Conservation (phyloP, 140 eudicot species). For the Ambrosia hybrid region DNA sequence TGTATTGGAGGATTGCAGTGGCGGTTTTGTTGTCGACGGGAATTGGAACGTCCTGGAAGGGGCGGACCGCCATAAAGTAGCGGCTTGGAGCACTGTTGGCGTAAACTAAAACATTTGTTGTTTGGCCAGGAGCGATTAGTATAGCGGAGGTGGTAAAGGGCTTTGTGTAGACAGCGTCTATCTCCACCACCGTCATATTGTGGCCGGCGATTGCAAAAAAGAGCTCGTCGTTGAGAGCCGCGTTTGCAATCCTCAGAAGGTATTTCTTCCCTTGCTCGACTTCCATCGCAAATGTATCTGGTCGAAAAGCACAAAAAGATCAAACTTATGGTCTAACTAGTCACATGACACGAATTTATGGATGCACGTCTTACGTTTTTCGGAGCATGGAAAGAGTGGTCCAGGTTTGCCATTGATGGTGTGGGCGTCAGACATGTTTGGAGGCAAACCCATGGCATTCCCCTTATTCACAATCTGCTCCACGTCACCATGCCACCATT, state of each 20-base stretch:
- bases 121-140: conserved; percentile 70
- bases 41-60: conserved; percentile 58
- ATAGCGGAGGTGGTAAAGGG: conserved; percentile 52
- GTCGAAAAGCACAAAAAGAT: not conserved
- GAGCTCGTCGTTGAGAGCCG: conserved; percentile 69
- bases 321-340: no score
- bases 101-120: conserved; percentile 58
- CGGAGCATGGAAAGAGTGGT: conserved; percentile 73
- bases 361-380: conserved; percentile 47
- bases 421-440: conserved; percentile 75
- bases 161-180: conserved; percentile 66
- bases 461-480: conserved; percentile 65
- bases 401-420: conserved; percentile 88
- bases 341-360: no score
- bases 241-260: conserved; percentile 55
- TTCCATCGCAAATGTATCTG: conserved; percentile 61
- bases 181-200: conserved; percentile 63
- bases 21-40: conserved; percentile 69
- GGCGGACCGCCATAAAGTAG: conserved; percentile 68
- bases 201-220: conserved; percentile 59
- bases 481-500: conserved; percentile 88
- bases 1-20: conserved; percentile 68
- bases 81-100: conserved; percentile 50
- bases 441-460: conserved; percentile 69
- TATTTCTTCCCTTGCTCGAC: conserved; percentile 67